Conservation (phyloP, 1,284 basidiomycete species). For the Golubevia sp. region DNA sequence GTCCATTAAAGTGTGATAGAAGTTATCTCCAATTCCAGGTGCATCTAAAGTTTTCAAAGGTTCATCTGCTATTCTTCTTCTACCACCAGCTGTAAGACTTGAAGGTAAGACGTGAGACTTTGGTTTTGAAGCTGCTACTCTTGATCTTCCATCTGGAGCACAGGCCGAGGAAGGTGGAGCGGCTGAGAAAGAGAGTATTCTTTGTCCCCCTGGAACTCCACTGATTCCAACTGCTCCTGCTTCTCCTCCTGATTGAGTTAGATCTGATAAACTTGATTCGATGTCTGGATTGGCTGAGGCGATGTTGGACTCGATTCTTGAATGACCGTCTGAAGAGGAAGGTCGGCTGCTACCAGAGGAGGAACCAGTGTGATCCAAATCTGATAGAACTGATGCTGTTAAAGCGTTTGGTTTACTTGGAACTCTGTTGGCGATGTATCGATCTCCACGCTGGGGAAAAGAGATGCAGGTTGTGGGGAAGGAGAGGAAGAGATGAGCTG, state of each 20-base stretch:
- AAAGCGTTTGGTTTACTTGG: slow-evolving; percentile 26
- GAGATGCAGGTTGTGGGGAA: slow-evolving; percentile 2
- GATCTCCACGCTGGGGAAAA: slow-evolving; percentile 40
- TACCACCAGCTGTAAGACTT: slow-evolving; percentile 40
- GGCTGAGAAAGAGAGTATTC: slow-evolving; percentile 55
- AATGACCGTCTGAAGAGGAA: slow-evolving; percentile 11
- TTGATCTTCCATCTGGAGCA: slow-evolving; percentile 34
- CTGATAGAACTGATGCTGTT: slow-evolving; percentile 20
- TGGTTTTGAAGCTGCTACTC: slow-evolving; percentile 49
- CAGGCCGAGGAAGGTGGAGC: slow-evolving; percentile 37
- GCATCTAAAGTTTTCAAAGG: slow-evolving; percentile 55
- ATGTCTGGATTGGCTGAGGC: slow-evolving; percentile 20
- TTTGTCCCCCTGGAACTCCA: slow-evolving; percentile 41
- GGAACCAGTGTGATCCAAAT: slow-evolving; percentile 19
- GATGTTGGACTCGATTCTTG: slow-evolving; percentile 29
- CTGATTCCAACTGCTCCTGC: slow-evolving; percentile 40
- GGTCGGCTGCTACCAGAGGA: neutral
- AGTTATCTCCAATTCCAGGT: slow-evolving; percentile 55
- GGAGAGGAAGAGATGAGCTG: neutral
- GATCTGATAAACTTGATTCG: slow-evolving; percentile 31
- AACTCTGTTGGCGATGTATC: slow-evolving; percentile 54
- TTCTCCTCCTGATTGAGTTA: slow-evolving; percentile 16
- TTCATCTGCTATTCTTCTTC: slow-evolving; percentile 39
- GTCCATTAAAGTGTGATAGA: slow-evolving; percentile 53
- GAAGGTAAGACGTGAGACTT: slow-evolving; percentile 39